Evolutionary conservation across 495 filamentous ascomycete species (phyloP), one percentile per base, ranked within the genome.

Genomic region (Xylaria castorea): DNA sequence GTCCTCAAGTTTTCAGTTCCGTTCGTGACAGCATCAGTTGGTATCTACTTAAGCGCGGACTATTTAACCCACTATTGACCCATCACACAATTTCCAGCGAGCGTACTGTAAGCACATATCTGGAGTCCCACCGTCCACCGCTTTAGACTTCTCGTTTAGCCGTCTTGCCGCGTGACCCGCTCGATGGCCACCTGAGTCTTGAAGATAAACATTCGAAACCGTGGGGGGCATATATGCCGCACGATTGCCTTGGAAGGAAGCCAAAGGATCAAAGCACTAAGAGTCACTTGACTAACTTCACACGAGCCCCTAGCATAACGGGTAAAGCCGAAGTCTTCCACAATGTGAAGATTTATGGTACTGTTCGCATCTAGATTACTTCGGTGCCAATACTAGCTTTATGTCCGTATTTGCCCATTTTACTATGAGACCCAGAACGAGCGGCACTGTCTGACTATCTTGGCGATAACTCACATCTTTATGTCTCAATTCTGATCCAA

Each of bases 351-450:
- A 53, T 11, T 7, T 34, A 51, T 67, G 48, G 46, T 44, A 36
- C 64, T 38, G 32, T 53, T 67, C 25, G 32, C 44, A 53, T 67
- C 48, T 51, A 53, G 18, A 51, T 67, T 67, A 38, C 11, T n/a
- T 48, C 30, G 2, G 46, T 20, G 25, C 38, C n/a, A 32, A 46
- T 32, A 11, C 32, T 40, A 32, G 64, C 30, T 32, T 32, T 22
- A 32, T 53, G 46, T 38, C 32, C 9, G 4, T 25, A 20, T 67
- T 53, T 11, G 18, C 44, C n/a, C 64, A 22, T 36, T 14, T 22
- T 25, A 48, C 62, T 48, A 42, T 42, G 48, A 48, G 5, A 32
- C 64, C 64, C 44, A 20, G n/a, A 67, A 32, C 14, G 16, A 22
- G 20, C 22, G 22, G 63, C 42, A 36, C 63, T 5, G 18, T 66